phyloP scores from a whole-genome alignment of 352 stramenopile species.

The Phytophthora vignae region DNA sequence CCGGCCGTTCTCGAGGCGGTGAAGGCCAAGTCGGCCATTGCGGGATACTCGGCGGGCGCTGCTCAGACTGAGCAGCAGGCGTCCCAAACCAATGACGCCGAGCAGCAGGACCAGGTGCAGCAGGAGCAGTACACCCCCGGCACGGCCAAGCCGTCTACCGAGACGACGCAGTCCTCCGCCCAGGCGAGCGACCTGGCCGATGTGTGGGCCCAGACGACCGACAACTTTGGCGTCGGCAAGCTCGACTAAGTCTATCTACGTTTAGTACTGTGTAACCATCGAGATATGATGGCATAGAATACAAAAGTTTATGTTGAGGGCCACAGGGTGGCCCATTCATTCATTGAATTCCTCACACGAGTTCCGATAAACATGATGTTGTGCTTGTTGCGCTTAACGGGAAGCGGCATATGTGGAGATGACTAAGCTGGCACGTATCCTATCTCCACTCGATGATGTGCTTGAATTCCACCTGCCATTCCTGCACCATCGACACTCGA shows the following conservation, averaged over 20 bases:
- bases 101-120: conserved; percentile 8
- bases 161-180: conserved; percentile 10
- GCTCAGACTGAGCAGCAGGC: conserved; percentile 10
- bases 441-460: background rate
- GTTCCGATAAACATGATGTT: background rate
- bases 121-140: conserved; percentile 25
- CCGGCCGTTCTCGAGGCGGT: conserved; percentile 16
- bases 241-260: conserved; percentile 17
- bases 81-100: conserved; percentile 2
- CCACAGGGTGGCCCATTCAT: conserved; percentile 2
- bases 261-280: conserved; percentile 24
- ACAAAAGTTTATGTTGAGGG: conserved; percentile 23
- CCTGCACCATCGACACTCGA: background rate
- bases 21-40: conserved; percentile 16
- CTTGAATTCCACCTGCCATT: conserved; percentile 9
- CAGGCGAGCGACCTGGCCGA: conserved; percentile 21
- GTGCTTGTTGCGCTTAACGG: too few relatives aligned
- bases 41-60: conserved; percentile 7
- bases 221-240: conserved; percentile 29
- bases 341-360: background rate
- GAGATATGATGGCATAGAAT: conserved; percentile 20
- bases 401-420: background rate
- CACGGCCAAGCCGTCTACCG: conserved; percentile 19
- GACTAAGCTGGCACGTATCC: background rate
- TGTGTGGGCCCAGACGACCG: conserved; percentile 21